Percentiles rank a stretch among this genome's conserved stretches.
Evolutionary conservation across 2,329 filamentous ascomycete species (phyloP).

Genomic region (Pyricularia grisea): DNA sequence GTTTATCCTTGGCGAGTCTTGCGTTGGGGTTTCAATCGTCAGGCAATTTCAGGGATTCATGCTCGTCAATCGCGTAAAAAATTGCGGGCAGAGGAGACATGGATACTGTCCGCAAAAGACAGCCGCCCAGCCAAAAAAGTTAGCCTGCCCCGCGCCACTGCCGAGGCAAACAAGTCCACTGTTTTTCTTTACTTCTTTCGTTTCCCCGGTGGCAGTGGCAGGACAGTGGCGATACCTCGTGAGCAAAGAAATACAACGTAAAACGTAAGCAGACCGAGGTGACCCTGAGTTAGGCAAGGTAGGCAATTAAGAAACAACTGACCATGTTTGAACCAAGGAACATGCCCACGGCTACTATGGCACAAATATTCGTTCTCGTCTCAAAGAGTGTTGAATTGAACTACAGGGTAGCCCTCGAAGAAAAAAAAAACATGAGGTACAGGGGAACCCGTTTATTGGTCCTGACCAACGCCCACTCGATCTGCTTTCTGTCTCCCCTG

Average conservation of each 20-base stretch:
- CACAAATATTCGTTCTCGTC: neutral
- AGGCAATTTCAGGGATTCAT: neutral
- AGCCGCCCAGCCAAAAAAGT: neutral
- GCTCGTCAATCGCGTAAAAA: neutral
- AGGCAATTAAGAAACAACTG: too few relatives aligned
- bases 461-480: neutral
- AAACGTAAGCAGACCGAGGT: neutral
- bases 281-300: too few relatives aligned
- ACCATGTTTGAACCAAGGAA: neutral
- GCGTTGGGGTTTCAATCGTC: neutral
- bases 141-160: neutral
- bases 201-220: neutral
- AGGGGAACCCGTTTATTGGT: neutral
- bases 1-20: neutral
- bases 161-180: neutral
- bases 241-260: neutral
- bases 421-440: neutral
- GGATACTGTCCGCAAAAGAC: neutral
- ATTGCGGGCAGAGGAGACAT: too few relatives aligned
- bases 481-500: neutral
- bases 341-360: neutral
- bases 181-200: neutral
- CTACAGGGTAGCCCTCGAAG: neutral
- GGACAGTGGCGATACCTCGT: neutral
- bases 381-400: neutral